Evolutionary conservation across 2,329 filamentous ascomycete genomes (phyloP), one percentile per base, ranked within the genome.

Genomic region (Chrysoporthe cubensis): DNA sequence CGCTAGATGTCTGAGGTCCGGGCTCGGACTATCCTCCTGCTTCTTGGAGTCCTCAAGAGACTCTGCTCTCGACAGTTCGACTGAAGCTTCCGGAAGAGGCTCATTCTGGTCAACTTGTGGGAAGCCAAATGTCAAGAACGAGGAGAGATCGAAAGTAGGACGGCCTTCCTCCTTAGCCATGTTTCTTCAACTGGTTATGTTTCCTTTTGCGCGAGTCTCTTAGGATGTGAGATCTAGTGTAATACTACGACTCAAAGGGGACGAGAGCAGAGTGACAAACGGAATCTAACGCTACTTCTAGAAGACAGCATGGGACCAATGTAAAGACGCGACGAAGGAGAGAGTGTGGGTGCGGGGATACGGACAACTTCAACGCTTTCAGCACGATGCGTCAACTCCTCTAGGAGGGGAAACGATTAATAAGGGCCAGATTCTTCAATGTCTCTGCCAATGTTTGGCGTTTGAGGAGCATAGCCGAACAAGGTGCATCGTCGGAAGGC

Each of bases 81-180:
- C 7, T 21, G 74, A 68, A 5, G 54, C 52, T 14, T 59, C 61
- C 13, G 50, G 34, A 13, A 64, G 59, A 1, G 52, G 42, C 6
- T 61, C 65, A 4, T 32, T 40, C 16, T 54, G 59, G 16, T 44
- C 64, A 44, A 18, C 44, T 6, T 42, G 7, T 54, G 57, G n/a
- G n/a, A 50, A 54, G n/a, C 46, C 34, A 57, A 60, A 66, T 32
- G 58, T 60, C 18, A 13, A 43, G n/a, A 60, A 61, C 18, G 64
- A 64, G 9, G 62, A 64, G n/a, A 56, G 37, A 21, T 64, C 48
- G 14, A 57, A 64, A 42, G n/a, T 13, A 26, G 54, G 54, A 2
- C 42, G 64, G 9, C 43, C 56, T 18, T 43, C 14, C 46, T 40
- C 26, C 16, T 60, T 34, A 32, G 32, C 64, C 64, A 60, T 66